Base-by-base conservation (phyloP, 2,329 filamentous ascomycete species). In the Aspergillus sergii region DNA sequence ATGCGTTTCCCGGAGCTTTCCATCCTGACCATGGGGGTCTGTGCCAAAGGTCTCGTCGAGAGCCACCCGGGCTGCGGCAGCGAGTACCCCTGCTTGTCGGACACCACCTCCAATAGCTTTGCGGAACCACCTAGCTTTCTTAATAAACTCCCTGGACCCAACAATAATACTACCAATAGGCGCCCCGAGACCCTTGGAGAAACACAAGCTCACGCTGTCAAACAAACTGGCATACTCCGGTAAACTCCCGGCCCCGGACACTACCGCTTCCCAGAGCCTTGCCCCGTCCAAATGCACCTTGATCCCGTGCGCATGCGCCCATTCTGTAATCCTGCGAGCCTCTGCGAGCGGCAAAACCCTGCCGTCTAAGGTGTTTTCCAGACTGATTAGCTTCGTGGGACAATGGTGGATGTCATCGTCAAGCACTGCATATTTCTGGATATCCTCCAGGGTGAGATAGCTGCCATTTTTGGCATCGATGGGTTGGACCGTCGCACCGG, bases 281-380 rank as follows among this genome's bases (percentile, higher is more conserved):
- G 92, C 92, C 16, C 92, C 92, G 71, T 96, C 92, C 66, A 92
- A 81, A 76, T 96, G 92, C 72, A 94, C 82, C 64, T 86, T 85
- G 64, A 95, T 88, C 26, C 80, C 82, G 66, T 91, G 82, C 73
- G 83, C 64, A 74, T 83, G 84, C 0, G 89, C 92, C 83, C 91
- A 97, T 1, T 82, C 81, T 0, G 87, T 83, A 71, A 97, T 96
- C 50, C 85, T 83, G 63, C 82, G 83, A 11, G 88, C 85, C 75
- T 96, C 93, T 1, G 80, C 78, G 1, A 96, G 83, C 0, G 93
- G 94, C 84, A 92, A 90, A 51, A 97, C 83, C 71, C 89, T 88
- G 28, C 93, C 93, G 60, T 88, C 87, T 57, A 96, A 84, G 1
- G 94, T 97, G 75, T 96, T 97, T 74, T 97, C 93, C 55, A 97